Conservation (phyloP, 106 monocot species). For the Agapanthus africanus region DNA sequence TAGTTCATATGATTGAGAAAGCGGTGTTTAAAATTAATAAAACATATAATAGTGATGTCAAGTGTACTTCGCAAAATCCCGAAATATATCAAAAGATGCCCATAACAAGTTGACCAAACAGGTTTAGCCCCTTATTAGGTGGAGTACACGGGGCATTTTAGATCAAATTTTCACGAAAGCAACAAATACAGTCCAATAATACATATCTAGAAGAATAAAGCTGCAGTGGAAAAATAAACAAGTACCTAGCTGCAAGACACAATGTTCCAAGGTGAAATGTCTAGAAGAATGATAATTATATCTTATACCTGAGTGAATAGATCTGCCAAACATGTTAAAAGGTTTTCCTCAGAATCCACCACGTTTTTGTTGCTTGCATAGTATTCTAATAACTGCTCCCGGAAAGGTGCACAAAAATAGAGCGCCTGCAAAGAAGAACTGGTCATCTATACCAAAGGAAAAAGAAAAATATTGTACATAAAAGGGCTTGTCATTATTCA, state of each 20-base stretch:
- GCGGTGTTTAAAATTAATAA: neutral
- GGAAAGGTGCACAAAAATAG: constrained; percentile 88
- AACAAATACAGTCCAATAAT: neutral
- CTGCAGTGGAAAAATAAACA: neutral
- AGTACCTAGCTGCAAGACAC: neutral
- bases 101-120: neutral
- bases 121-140: neutral
- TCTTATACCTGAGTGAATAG: constrained; percentile 76
- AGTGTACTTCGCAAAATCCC: neutral
- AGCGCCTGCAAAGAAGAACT: constrained; percentile 56
- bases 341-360: constrained; percentile 72
- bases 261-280: too few relatives aligned
- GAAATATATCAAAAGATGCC: neutral
- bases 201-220: neutral
- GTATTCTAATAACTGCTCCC: constrained; percentile 86
- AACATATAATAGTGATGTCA: neutral
- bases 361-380: constrained; percentile 65
- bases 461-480: neutral
- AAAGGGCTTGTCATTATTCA: neutral
- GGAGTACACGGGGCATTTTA: neutral
- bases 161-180: neutral
- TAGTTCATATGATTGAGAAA: neutral
- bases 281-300: neutral
- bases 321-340: constrained; percentile 91
- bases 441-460: neutral